Conservation (phyloP, 176 grass and related monocot species). For the Alloteropsis semialata region DNA sequence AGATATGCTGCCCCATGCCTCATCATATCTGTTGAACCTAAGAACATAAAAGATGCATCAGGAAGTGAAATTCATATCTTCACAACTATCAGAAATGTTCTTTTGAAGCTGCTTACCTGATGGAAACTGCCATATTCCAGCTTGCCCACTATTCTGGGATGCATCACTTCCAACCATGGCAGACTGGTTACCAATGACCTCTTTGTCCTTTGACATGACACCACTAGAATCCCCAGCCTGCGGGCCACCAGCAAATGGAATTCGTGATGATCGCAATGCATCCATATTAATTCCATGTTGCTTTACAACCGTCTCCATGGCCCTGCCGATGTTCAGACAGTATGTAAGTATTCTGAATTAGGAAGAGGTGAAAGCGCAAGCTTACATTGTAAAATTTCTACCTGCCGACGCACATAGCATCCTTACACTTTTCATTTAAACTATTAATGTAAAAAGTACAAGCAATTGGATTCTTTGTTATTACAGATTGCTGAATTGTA, state of each 20-base stretch:
- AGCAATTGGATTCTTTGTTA: neutral
- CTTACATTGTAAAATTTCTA: neutral
- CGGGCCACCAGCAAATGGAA: constrained; percentile 65
- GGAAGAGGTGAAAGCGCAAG: neutral
- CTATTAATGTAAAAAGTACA: constrained; percentile 5
- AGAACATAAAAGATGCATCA: constrained; percentile 31
- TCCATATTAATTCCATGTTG: constrained; percentile 97
- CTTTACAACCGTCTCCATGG: constrained; percentile 95
- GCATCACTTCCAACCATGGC: constrained; percentile 53
- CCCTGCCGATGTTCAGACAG: constrained; percentile 47
- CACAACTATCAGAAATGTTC: constrained; percentile 28
- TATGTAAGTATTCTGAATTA: neutral
- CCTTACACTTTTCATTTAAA: constrained; percentile 7
- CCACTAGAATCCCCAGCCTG: constrained; percentile 60
- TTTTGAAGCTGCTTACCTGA: constrained; percentile 50
- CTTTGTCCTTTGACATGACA: constrained; percentile 71
- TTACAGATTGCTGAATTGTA: neutral
- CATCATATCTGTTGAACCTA: constrained; percentile 51
- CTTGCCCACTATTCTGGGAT: constrained; percentile 48
- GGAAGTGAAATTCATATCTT: constrained; percentile 13
- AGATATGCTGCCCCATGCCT: constrained; percentile 44
- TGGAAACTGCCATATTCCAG: constrained; percentile 68
- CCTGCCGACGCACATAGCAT: neutral
- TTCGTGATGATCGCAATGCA: constrained; percentile 59
- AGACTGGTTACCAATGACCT: constrained; percentile 52